Base-by-base conservation (phyloP, 495 filamentous ascomycete species). In the Hypoxylon crocopeplum region DNA sequence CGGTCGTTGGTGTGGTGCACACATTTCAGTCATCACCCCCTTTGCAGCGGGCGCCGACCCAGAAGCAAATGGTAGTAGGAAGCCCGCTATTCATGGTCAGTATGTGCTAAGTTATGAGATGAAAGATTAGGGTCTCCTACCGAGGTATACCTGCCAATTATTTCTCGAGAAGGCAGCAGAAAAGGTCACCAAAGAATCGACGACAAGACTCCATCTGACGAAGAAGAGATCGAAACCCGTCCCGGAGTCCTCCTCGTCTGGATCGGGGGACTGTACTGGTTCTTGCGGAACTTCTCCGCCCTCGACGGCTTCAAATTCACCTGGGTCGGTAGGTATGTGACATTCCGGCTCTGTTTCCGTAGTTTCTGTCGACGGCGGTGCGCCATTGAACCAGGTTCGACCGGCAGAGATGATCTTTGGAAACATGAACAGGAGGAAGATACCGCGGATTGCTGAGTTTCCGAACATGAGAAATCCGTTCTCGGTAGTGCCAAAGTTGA, bases 1-100 rank as follows among this genome's bases (percentile, higher is more conserved):
- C 1, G 74, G 71, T 19, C 81, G 72, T 47, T 79, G 68, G 5
- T 67, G 67, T 1, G 75, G 58, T 2, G 78, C 52, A 32, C 80
- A 80, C 75, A 85, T 75, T 34, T 82, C 78, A 12, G 82, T 75
- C 69, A 85, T 82, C 24, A 82, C 80, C 13, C 82, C 82, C 46
- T 84, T 85, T 11, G 82, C 79, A 0, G 82, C 80, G 1, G 82
- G 74, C 0, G 80, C 82, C 0, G 82, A 78, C 0, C 82, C 82
- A 0, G 82, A 80, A 1, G 77, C 82, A 22, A 85, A 77, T 0
- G 82, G 82, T 1, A 85, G 64, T n/a, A 79, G 44, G 48, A 75
- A 73, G 0, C 76, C 73, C 12, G 76, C 77, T 71, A 48, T n/a
- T 11, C 12, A 42, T 49, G 25, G 44, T 57, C 16, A 65, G 30